Conservation (phyloP, 2,329 filamentous ascomycete genomes). For the Pseudomassariella vexata region DNA sequence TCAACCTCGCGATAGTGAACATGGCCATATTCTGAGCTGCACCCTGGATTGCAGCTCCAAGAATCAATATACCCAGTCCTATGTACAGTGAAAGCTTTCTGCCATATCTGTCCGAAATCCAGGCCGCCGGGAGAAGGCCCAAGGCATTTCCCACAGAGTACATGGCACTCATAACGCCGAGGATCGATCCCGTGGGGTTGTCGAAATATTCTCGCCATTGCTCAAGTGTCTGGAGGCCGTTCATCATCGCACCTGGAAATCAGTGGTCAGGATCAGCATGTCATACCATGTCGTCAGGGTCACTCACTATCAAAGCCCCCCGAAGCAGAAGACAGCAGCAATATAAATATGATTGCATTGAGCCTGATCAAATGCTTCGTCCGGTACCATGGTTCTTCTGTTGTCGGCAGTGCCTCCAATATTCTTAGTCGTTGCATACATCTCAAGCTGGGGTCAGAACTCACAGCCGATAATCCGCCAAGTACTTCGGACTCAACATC, state of each 20-base stretch:
- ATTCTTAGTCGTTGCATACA: too few species aligned
- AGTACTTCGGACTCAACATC: too few species aligned
- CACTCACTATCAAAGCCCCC: too few species aligned
- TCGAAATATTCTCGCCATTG: constrained; percentile 36
- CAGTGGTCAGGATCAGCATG: too few species aligned
- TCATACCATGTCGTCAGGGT: too few species aligned
- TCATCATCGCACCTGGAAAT: constrained; percentile 30
- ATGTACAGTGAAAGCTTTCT: constrained; percentile 27
- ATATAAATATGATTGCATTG: too few species aligned
- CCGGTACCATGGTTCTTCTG: too few species aligned
- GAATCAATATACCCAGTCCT: constrained; percentile 22
- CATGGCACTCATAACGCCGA: constrained; percentile 31
- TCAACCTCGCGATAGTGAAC: constrained; percentile 19
- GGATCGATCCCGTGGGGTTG: constrained; percentile 26
- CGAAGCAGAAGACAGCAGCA: too few species aligned
- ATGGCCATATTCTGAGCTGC: constrained; percentile 11
- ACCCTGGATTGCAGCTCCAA: constrained; percentile 20
- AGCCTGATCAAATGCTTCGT: too few species aligned
- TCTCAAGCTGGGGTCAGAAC: too few species aligned
- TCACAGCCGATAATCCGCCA: too few species aligned
- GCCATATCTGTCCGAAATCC: constrained; percentile 30
- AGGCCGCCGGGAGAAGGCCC: constrained; percentile 27
- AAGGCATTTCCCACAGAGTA: constrained; percentile 33
- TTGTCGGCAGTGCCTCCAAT: too few species aligned
- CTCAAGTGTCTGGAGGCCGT: constrained; percentile 34